phyloP scores from a whole-genome alignment of 2,329 filamentous ascomycete species.

The Fusarium praegraminearum region DNA sequence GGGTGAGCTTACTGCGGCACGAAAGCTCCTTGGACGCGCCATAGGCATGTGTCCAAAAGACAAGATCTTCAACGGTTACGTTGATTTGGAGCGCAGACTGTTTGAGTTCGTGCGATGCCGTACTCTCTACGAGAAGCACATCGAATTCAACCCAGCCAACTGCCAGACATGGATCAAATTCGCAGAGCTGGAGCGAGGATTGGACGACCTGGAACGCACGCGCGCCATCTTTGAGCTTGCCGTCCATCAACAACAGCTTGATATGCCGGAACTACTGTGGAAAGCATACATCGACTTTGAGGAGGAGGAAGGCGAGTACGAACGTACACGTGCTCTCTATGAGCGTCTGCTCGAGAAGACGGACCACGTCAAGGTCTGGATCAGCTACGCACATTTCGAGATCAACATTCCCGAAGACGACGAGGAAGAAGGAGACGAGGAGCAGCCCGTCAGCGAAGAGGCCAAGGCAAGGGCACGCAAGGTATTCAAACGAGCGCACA shows the following conservation, averaged over 20 bases:
- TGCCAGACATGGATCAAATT: slow-evolving; percentile 97
- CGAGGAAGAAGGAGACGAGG: slow-evolving; percentile 68
- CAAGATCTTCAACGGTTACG: slow-evolving; percentile 92
- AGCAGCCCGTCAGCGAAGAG: slow-evolving; percentile 80
- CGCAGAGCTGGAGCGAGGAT: slow-evolving; percentile 88
- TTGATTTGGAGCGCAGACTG: slow-evolving; percentile 90
- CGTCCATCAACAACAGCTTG: slow-evolving; percentile 82
- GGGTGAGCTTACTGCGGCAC: slow-evolving; percentile 79
- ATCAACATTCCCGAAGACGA: slow-evolving; percentile 88
- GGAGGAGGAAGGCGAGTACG: slow-evolving; percentile 93
- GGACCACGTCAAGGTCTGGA: slow-evolving; percentile 99
- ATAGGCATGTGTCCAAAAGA: slow-evolving; percentile 97
- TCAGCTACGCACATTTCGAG: slow-evolving; percentile 98
- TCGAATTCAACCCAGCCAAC: slow-evolving; percentile 91
- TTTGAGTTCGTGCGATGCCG: slow-evolving; percentile 95
- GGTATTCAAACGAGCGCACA: slow-evolving; percentile 87
- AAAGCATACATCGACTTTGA: slow-evolving; percentile 99
- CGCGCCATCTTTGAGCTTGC: slow-evolving; percentile 94
- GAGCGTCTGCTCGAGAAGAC: slow-evolving; percentile 93
- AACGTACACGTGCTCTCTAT: slow-evolving; percentile 83
- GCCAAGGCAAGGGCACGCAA: slow-evolving; percentile 85
- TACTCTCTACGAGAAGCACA: slow-evolving; percentile 91
- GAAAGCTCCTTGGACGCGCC: slow-evolving; percentile 89
- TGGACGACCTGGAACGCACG: slow-evolving; percentile 89
- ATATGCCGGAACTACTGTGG: slow-evolving; percentile 98